Base-by-base conservation (phyloP, 2,329 filamentous ascomycete species). In the Sporothrix inflata region DNA sequence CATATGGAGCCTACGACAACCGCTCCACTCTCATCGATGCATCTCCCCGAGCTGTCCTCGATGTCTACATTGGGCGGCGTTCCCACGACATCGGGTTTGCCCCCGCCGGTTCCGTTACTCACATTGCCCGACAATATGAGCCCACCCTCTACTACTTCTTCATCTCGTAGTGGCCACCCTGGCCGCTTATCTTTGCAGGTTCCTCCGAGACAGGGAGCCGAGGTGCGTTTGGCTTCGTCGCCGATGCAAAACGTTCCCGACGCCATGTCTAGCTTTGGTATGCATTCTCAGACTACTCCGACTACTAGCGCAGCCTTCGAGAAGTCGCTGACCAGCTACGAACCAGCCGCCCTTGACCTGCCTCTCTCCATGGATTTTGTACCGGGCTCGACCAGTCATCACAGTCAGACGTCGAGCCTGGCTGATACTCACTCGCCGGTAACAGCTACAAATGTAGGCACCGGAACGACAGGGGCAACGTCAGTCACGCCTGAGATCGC, bases 131-230 rank as follows among this genome's bases (percentile, higher is more conserved):
- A 57, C 57, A 65, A 45, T 27, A 21, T 55, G 55, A 66, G 49
- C 19, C 73, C 73, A 61, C 74, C 34, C n/a, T 42, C 57, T 45
- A 11, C 67, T 16, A 42, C 27, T 1, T 14, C 8, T 16, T 21
- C 38, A 6, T 14, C 24, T 14, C 60, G 47, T 77, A 60, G 75
- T 75, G 75, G 76, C 30, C 78, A 78, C 67, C 85, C 86, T 24
- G 84, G 84, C 70, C 81, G 87, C 24, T 80, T 91, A 7, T 88
- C 87, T 24, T 81, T 91, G 0, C 89, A 91, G 76, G 89, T 91
- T 0, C 89, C 90, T 2, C 76, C 78, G 57, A 74, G 79, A 9
- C 75, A 77, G 14, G 79, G 79, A 1, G 77, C 77, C 14, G 76
- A 79, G 51, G 78, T 80, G 8, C 75, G 79, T 9, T 74, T 81